Base-by-base conservation (phyloP, 352 stramenopile genomes). In the Blastocystis hominis region DNA sequence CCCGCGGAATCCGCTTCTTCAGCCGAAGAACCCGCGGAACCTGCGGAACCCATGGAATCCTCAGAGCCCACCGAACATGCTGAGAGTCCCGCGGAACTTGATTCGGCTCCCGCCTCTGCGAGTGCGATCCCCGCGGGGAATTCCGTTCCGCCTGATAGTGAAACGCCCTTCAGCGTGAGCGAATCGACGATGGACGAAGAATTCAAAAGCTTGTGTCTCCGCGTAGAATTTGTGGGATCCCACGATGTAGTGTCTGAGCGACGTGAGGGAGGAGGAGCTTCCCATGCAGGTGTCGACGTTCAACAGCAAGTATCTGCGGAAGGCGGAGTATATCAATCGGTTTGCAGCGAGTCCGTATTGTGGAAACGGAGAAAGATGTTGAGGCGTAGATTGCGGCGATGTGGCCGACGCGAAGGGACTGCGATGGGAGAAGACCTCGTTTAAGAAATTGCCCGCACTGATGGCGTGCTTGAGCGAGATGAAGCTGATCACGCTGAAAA, bases 211-310 rank as follows among this genome's bases (percentile, higher is more conserved):
- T 53, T 84, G 20, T 68, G 72, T 47, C 30, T 84, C 50, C 72
- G 44, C 34, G 72, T 84, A 69, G 5, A 3, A 2, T 3, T 30
- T 10, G 17, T 47, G 3, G 17, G 0, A 2, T 42, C n/a, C 0
- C 2, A n/a, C 9, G 47, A 64, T 38, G n/a, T 47, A 84, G 72
- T 84, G 72, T 34, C 42, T 84, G 2, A 63, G 40, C 56, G 72
- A 64, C 6, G 56, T 84, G 13, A 30, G 30, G 44, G 46, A 17
- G 13, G 24, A 38, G 9, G 72, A 84, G n/a, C 44, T 84, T 1
- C 72, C 72, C 7, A 40, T 84, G 20, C 72, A 84, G 38, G 56
- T 68, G 7, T 84, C 72, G 3, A 84, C 47, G 10, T 84, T 84
- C 72, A 64, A 84, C 56, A 66, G 46, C 56, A 84, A 84, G n/a